phyloP scores from a whole-genome alignment of 2,329 filamentous ascomycete genomes.

The Phyllosticta citriasiana region DNA sequence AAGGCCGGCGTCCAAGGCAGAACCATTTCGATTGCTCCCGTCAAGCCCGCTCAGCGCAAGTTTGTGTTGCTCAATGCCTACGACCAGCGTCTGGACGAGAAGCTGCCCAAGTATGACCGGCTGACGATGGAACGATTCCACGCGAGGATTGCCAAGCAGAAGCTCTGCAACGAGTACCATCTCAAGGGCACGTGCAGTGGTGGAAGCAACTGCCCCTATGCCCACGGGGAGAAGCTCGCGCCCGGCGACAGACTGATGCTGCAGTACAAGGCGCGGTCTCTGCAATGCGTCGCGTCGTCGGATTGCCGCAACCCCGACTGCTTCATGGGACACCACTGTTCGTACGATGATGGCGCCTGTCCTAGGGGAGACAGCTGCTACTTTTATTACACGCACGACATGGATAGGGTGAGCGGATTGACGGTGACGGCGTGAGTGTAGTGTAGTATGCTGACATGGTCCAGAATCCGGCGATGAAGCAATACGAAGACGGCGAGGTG shows the following conservation, averaged over 20 bases:
- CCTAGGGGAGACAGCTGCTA: slow-evolving; percentile 22
- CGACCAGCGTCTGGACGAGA: slow-evolving; percentile 33
- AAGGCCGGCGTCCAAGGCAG: slow-evolving; percentile 72
- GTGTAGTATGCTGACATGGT: not conserved
- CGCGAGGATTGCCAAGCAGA: slow-evolving; percentile 19
- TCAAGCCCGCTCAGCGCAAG: slow-evolving; percentile 21
- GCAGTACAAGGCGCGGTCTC: slow-evolving; percentile 25
- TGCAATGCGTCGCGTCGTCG: slow-evolving; percentile 18
- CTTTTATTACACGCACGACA: slow-evolving; percentile 23
- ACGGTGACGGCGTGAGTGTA: not conserved
- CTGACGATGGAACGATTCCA: slow-evolving; percentile 19
- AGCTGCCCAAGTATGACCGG: slow-evolving; percentile 22
- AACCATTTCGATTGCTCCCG: slow-evolving; percentile 50
- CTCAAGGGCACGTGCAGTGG: slow-evolving; percentile 24
- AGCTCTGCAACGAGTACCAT: slow-evolving; percentile 30
- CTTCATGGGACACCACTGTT: slow-evolving; percentile 23
- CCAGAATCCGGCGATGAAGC: slow-evolving; percentile 8
- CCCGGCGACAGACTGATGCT: slow-evolving; percentile 24
- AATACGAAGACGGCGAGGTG: slow-evolving; percentile 9
- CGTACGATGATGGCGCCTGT: slow-evolving; percentile 18
- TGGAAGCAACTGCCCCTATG: slow-evolving; percentile 25
- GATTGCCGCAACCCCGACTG: slow-evolving; percentile 24
- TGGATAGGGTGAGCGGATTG: slow-evolving; percentile 19
- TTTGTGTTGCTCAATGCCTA: slow-evolving; percentile 33
- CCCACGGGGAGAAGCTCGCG: slow-evolving; percentile 23